Evolutionary conservation across 257 asterid species (phyloP), one percentile per base, ranked within the genome.

Genomic region (Primulina huaijiensis): DNA sequence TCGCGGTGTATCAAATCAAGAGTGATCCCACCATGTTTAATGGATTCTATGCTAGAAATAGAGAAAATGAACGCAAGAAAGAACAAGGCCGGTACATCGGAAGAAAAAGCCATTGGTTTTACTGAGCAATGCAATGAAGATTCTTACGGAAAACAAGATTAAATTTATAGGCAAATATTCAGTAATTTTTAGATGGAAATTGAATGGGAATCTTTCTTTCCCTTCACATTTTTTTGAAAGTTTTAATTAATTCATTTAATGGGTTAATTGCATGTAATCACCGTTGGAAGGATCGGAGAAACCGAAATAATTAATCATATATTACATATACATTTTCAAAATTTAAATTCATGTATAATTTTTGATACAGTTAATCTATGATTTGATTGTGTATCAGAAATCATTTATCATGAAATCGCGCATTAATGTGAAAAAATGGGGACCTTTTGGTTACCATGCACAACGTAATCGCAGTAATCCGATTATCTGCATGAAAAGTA

Each of bases 1-100:
- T 80, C 89, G 0, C 73, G 72, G 10, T 82, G 85, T 57, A 76
- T 78, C 21, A 84, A 62, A 67, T 82, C 74, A 2, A 76, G 2
- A 0, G 78, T 69, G 53, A 82, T 68, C 12, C 78, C 82, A 30
- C 77, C 78, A 63, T 31, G 69, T 1, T 17, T 67, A 4, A 0
- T 5, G 29, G 72, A 68, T 58, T 50, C 68, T 25, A 52, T 8
- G 0, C 62, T 19, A 35, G 55, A 64, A 76, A 69, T 12, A 25
- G 68, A 27, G 21, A 23, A 75, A 40, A 63, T 5, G 52, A 19
- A 70, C 12, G 64, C 43, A 8, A 33, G 64, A 11, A 68, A 68
- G 8, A 55, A 60, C 10, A 52, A 74, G 52, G 53, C 6, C 34
- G 7, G 4, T 3, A 14, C 3, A 8, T 6, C 20, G 43, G 34